Base-by-base conservation (phyloP, 2,329 filamentous ascomycete species). In the Bipolaris cookei region DNA sequence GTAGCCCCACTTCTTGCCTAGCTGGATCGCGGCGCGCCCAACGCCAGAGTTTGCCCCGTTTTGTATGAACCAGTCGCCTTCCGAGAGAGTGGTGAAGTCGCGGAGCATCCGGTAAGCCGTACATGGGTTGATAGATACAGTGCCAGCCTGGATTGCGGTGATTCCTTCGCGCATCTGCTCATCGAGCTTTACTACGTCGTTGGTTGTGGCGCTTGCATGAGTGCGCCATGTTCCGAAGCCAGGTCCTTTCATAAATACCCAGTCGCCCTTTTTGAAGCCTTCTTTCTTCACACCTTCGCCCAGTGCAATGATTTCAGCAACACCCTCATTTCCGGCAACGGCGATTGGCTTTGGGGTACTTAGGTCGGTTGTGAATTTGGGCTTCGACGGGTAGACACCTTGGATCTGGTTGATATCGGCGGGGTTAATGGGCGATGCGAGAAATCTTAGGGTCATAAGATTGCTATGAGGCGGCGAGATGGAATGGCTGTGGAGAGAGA, bases 381-480 rank as follows among this genome's bases (percentile, higher is more conserved):
- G 92, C 74, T 92, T 92, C 43, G 88, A 88, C 60, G 94, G 94
- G 80, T 99, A 99, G 3, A 94, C 92, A 64, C 95, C 95, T 81
- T 99, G 95, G 71, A 99, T 91, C 70, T 94, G 94, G 82, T 99
- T 99, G 77, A 99, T 91, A 79, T 99, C 95, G 71, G 95, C 93
- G 21, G 95, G 95, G 80, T 99, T 99, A 77, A 99, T 91, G 55
- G 95, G 92, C 1, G 92, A 88, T 30, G 93, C 91, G 69, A 99
- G 90, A 69, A 95, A 89, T 76, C 92, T 91, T 58, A 99, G 82
- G 52, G 94, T 92, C 66, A 96, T 80, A 62, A 84, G 80, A 53
- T 84, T 80, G 45, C 90, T 89, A 62, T 92, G 85, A 3, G 86
- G 84, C 3, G 91, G 90, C 3, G 89, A 89, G 72, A 94, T 91